Percentiles rank a stretch among this genome's conserved stretches.
These are phyloP conservation scores for Berkeleyomyces rouxiae DNA, from an alignment of 2,329 filamentous ascomycete species.

Conservation along the genomic window DNA sequence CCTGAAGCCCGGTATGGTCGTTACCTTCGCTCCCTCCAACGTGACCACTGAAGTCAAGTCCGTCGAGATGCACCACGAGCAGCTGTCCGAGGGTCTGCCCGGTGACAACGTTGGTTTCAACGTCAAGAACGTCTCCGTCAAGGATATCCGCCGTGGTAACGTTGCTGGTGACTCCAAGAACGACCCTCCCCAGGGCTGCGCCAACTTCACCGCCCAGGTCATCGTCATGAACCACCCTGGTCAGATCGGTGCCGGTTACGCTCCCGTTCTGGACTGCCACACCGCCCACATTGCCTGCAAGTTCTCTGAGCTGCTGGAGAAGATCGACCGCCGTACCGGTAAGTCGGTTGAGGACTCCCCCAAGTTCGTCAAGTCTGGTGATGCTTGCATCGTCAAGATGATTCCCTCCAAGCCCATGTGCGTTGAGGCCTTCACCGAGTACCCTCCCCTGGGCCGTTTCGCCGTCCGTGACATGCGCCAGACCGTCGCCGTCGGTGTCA, in stretches of 20 bases:
- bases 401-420: slow-evolving; percentile 99
- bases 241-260: slow-evolving; percentile 98
- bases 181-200: slow-evolving; percentile 77
- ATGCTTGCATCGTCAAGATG: slow-evolving; percentile 99
- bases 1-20: slow-evolving; percentile 83
- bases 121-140: slow-evolving; percentile 99
- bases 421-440: slow-evolving; percentile 99
- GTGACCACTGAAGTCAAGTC: slow-evolving; percentile 99
- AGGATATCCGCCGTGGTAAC: slow-evolving; percentile 99
- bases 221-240: slow-evolving; percentile 99
- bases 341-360: slow-evolving; percentile 82
- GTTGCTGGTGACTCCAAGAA: slow-evolving; percentile 99
- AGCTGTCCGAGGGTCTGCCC: slow-evolving; percentile 84
- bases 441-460: slow-evolving; percentile 98
- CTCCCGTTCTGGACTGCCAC: slow-evolving; percentile 98
- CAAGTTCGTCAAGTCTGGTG: slow-evolving; percentile 99
- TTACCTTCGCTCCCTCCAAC: slow-evolving; percentile 95
- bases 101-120: slow-evolving; percentile 99
- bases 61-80: slow-evolving; percentile 99
- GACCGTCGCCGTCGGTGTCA: slow-evolving; percentile 86
- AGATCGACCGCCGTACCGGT: slow-evolving; percentile 99
- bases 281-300: slow-evolving; percentile 99
- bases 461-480: slow-evolving; percentile 97
- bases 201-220: slow-evolving; percentile 98
- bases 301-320: slow-evolving; percentile 98